Evolutionary conservation across 2,329 filamentous ascomycete species (phyloP).

Genomic region (Stagonosporopsis chrysanthemi): DNA sequence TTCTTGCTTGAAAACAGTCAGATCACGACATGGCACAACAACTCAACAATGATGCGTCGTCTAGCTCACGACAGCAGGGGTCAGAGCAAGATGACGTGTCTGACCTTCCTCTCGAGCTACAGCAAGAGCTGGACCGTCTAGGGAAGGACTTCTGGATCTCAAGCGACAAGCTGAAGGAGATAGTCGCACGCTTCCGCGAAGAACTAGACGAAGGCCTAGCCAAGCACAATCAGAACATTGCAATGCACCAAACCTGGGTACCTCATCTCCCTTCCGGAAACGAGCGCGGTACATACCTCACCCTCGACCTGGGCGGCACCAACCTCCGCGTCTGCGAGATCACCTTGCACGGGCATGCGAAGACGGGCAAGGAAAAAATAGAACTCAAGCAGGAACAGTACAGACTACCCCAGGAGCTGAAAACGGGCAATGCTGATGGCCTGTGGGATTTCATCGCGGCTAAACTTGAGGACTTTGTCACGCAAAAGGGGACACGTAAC

Average conservation of each 20-base stretch:
- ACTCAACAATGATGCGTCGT: constrained; percentile 11
- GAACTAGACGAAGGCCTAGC: constrained; percentile 36
- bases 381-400: constrained; percentile 93
- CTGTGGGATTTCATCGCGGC: constrained; percentile 94
- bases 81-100: constrained; percentile 30
- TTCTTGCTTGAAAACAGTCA: not conserved
- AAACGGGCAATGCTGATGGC: constrained; percentile 82
- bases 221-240: constrained; percentile 50
- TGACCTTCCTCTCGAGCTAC: constrained; percentile 27
- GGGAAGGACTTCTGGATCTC: constrained; percentile 38
- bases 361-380: constrained; percentile 72
- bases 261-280: constrained; percentile 87
- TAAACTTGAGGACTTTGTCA: constrained; percentile 87
- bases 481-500: constrained; percentile 77
- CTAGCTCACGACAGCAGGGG: constrained; percentile 31
- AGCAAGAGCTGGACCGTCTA: constrained; percentile 30
- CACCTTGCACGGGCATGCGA: constrained; percentile 83
- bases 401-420: constrained; percentile 90
- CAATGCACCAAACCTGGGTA: constrained; percentile 98
- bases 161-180: constrained; percentile 29
- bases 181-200: constrained; percentile 32
- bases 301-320: constrained; percentile 95
- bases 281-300: constrained; percentile 86
- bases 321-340: constrained; percentile 96
- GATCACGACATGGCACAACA: constrained; percentile 20